These are phyloP conservation scores for Aspergillus arachidicola DNA, from an alignment of 2,329 filamentous ascomycete species.

Conservation along the genomic window DNA sequence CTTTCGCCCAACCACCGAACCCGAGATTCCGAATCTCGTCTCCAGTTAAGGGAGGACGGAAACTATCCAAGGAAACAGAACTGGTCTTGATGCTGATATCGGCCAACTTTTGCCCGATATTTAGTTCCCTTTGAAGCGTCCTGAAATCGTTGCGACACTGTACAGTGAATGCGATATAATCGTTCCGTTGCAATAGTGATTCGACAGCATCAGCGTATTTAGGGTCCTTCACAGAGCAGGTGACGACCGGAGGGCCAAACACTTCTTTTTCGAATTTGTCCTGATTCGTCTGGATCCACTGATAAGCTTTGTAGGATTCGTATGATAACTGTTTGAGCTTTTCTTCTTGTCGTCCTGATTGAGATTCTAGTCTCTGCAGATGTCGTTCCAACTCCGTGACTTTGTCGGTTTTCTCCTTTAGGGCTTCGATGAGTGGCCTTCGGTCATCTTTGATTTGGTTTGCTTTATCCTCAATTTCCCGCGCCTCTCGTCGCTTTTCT, in stretches of 20 bases:
- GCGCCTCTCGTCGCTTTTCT: slow-evolving; percentile 51
- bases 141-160: slow-evolving; percentile 76
- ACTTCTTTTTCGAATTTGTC: slow-evolving; percentile 72
- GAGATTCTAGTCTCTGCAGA: slow-evolving; percentile 67
- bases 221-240: slow-evolving; percentile 75
- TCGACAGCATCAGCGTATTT: slow-evolving; percentile 66
- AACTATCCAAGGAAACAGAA: slow-evolving; percentile 56
- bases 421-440: slow-evolving; percentile 32
- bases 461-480: slow-evolving; percentile 44
- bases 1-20: slow-evolving; percentile 77
- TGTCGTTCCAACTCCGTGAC: slow-evolving; percentile 51
- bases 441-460: slow-evolving; percentile 44
- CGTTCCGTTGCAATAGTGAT: slow-evolving; percentile 54
- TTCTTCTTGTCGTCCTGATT: slow-evolving; percentile 71
- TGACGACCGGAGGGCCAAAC: slow-evolving; percentile 78
- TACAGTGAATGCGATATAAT: slow-evolving; percentile 68
- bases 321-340: slow-evolving; percentile 63
- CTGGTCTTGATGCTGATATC: slow-evolving; percentile 72
- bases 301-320: slow-evolving; percentile 72
- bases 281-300: slow-evolving; percentile 77
- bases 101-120: slow-evolving; percentile 64
- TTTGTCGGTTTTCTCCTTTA: slow-evolving; percentile 38
- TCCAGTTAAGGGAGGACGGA: slow-evolving; percentile 56
- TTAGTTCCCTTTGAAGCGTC: slow-evolving; percentile 68
- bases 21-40: slow-evolving; percentile 62